Evolutionary conservation across 192 early-diverging fungal genomes (phyloP), one percentile per base, ranked within the genome.

Genomic region (Coemansia sp.): DNA sequence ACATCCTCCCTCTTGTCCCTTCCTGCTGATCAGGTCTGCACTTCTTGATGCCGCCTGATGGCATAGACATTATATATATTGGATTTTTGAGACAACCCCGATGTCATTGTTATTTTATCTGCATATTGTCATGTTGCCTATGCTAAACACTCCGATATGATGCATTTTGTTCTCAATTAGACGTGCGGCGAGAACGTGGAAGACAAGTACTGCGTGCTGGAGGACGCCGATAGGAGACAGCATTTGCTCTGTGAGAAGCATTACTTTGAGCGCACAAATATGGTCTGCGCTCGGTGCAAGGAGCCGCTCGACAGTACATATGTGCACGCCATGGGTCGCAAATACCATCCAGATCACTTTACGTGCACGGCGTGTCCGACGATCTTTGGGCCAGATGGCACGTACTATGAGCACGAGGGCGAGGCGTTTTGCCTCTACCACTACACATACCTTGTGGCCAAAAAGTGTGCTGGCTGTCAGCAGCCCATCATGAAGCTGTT

Each of bases 321-420:
- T 72, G 97, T 99, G 53, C 93, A 90, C 65, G 97, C 95, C 3
- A 86, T 95, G 72, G 90, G 91, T 29, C 90, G 92, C 75, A 98
- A 98, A 80, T 99, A 95, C 80, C 97, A 99, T 73, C 88, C 97
- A 41, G 95, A 98, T 79, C 98, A 99, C 83, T 99, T 99, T 78
- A 94, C 93, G 44, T 99, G 98, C 81, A 90, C 92, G 12, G 90
- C 92, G 31, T 99, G 98, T 65, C 86, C 91, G 29, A 95, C 89
- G 22, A 88, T 95, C 36, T 99, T 99, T 86, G 93, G 94, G 1
- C 94, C 95, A 57, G 90, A 97, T 62, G 97, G 97, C 75, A 94
- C 93, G 8, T 98, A 98, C 79, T 99, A 97, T 68, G 97, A 98
- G 76, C 93, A 94, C 71, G 92, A 97, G 61, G 91, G 92, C 46